A percentile compares a stretch with the other conserved stretches of the same genome.
phyloP scores from a whole-genome alignment of 2,329 filamentous ascomycete genomes.

The Fusarium xyrophilum region DNA sequence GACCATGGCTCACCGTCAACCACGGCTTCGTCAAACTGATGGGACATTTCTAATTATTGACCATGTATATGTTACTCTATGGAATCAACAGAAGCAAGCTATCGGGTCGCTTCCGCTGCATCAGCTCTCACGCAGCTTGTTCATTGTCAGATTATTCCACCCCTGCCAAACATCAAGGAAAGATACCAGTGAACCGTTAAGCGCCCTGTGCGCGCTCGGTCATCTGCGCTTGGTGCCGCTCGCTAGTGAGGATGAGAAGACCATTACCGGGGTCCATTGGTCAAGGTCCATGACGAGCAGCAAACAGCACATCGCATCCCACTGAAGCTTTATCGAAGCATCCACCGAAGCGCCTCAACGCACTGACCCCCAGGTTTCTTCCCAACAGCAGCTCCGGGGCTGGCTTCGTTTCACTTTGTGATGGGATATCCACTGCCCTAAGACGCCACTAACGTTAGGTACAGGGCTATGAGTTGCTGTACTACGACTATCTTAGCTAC shows the following conservation, averaged over 20 bases:
- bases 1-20: slow-evolving; percentile 30
- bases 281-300: slow-evolving; percentile 31
- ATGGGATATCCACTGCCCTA: slow-evolving; percentile 17
- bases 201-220: slow-evolving; percentile 43
- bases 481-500: slow-evolving; percentile 17
- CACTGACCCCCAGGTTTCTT: slow-evolving; percentile 22
- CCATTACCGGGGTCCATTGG: slow-evolving; percentile 28
- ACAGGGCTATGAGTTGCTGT: neutral
- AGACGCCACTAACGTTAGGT: slow-evolving; percentile 19
- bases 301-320: slow-evolving; percentile 19
- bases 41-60: slow-evolving; percentile 7
- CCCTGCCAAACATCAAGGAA: slow-evolving; percentile 16
- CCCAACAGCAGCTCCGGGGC: slow-evolving; percentile 19
- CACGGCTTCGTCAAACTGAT: slow-evolving; percentile 1
- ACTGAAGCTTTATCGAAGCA: slow-evolving; percentile 38
- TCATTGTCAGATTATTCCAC: slow-evolving; percentile 16
- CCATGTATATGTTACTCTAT: slow-evolving; percentile 2
- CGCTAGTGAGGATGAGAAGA: slow-evolving; percentile 30
- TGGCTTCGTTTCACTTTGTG: slow-evolving; percentile 22
- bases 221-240: slow-evolving; percentile 43
- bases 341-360: slow-evolving; percentile 34
- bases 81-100: slow-evolving; percentile 29
- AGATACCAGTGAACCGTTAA: slow-evolving; percentile 23
- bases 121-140: slow-evolving; percentile 4
- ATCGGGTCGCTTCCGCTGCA: slow-evolving; percentile 28